Base-by-base conservation (phyloP, 192 early-diverging fungal genomes). In the Coemansia furcata region DNA sequence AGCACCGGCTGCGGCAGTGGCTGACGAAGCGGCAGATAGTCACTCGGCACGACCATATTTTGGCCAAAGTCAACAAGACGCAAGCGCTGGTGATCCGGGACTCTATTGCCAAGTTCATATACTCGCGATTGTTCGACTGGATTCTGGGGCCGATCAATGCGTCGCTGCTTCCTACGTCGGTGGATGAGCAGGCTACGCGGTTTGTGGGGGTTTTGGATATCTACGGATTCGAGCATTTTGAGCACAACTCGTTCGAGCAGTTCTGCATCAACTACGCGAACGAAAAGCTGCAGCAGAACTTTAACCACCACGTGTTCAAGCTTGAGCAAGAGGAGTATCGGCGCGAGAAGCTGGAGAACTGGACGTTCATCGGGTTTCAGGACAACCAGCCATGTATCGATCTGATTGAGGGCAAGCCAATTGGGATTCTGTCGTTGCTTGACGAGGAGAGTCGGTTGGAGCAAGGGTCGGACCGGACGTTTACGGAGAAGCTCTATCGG, bases 381-480 rank as follows among this genome's bases (percentile, higher is more conserved):
- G 97, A 99, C 74, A 98, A 98, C 76, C 94, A 97, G 80, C 93
- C 94, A 9, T 98, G 95, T 85, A 98, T 98, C 55, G 96, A 99
- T 65, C 87, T 99, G 79, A 99, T 99, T 68, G 97, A 99, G 77
- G 92, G 90, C 78, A 94, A 94, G 73, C 85, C 73, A 1, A 67
- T 98, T 2, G 96, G 97, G 57, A 95, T 99, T 47, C 84, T 99
- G 38, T 87, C 93, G 11, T 83, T 98, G 55, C 85, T 99, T 49
- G 97, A 99, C 73, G 97, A 99, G 70, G 82, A 84, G 64, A 73
- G 82, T 65, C 66, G 76, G 35, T 73, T 84, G 26, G 77, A 78
- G 67, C 73, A 78, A 55, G 82, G 77, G 19, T 77, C 82, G 11
- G 82, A 84, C 26, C 71, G 77, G 30, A 80, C 66, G 33, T 84